Evolutionary conservation across 805 yeast species (phyloP), one percentile per base, ranked within the genome.

Genomic region (Schwanniomyces pseudopolymorphus): DNA sequence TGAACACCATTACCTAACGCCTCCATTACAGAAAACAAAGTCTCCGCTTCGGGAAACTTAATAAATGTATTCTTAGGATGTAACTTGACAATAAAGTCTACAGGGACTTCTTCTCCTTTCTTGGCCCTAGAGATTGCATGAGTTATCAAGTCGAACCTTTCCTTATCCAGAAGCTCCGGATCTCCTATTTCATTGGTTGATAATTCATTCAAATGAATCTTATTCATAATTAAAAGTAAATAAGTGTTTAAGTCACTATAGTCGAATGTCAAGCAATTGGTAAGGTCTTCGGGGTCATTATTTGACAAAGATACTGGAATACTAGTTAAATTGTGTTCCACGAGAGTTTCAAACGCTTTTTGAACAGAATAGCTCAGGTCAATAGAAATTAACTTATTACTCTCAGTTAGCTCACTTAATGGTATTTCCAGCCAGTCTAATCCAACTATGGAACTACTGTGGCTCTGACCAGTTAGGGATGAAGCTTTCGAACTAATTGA

Each of bases 1-100:
- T 94, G 99, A 3, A 91, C 96, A 17, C 99, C 99, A 33, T 87
- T 81, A n/a, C 97, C 98, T 50, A 92, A 73, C 10, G 87, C 83
- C 64, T 89, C 95, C 56, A 88, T 87, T 2, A 89, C 97, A 4
- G 81, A 77, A 36, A 84, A 75, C 43, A 92, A 70, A 17, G 83
- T 79, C 46, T 85, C 90, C 19, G 67, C 54, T 56, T 88, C 90
- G 38, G 82, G 79, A 47, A 94, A 72, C 60, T 88, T 87, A 50
- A 87, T 78, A 60, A 91, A 89, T 2, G 96, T 96, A 59, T 89
- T 92, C 61, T 91, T 91, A 26, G 89, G 90, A 19, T 92, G 85
- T 50, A 94, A 70, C 56, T 83, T 84, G 42, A 90, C 84, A 28
- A 91, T 95, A 67, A 90, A 89, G 48, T 84, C 83, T 5, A 94